Base-by-base conservation (phyloP, 208 protist species). In the Trypanosoma lewisi region DNA sequence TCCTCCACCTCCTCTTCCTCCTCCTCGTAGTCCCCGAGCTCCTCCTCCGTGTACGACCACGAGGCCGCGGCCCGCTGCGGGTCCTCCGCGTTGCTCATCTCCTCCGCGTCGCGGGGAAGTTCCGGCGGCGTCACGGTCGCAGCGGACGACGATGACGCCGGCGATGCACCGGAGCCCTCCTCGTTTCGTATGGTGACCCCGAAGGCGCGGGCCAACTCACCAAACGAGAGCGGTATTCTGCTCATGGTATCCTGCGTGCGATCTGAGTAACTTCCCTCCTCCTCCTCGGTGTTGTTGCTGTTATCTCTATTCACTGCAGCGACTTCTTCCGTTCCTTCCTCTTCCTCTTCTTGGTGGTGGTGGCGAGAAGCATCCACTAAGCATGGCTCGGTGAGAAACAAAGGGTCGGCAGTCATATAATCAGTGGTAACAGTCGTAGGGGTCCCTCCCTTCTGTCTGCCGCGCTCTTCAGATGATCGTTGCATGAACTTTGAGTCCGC, bases 21-120 rank as follows among this genome's bases (percentile, higher is more conserved):
- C 2, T 59, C 19, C 25, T 61, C 49, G 19, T 68, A 52, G 1
- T 63, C 45, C 27, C 44, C 63, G 51, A 62, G 50, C 50, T 57
- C 34, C 14, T 28, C 50, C 27, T 23, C 45, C 9, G 42, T 52
- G n/a, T 63, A 52, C 25, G 57, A 19, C 48, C 8, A 31, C 9
- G 28, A 28, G 9, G 12, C 44, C 25, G 33, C 44, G 2, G 3
- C 28, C 17, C n/a, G 6, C n/a, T 17, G n/a, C 16, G n/a, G 21
- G 14, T 44, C 6, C 17, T 25, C 28, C 31, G 21, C 16, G 12
- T 39, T 31, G 11, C 45, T 23, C 45, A 4, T 2, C 45, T 50
- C 45, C 23, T 28, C 45, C n/a, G 9, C 21, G 9, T 31, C 45
- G n/a, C n/a, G 19, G 19, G 2, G 17, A 6, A 16, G 45, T 14